Percentiles rank a stretch among this genome's conserved stretches.
These are phyloP conservation scores for Xylariaceae sp. DNA, from an alignment of 2,329 filamentous ascomycete genomes.

Conservation along the genomic window DNA sequence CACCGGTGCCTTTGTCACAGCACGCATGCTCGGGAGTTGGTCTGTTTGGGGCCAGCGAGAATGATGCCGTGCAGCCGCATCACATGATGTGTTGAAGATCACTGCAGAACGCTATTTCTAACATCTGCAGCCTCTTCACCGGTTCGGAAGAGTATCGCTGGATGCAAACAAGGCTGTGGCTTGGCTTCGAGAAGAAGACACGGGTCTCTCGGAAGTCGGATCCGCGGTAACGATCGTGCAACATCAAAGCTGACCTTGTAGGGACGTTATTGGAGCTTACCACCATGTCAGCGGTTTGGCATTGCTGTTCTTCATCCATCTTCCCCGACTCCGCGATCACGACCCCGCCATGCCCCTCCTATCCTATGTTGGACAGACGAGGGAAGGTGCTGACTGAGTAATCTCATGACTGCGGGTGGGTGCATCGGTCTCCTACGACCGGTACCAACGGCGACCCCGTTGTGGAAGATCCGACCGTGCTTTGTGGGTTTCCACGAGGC, in stretches of 20 bases:
- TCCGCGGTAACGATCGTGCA: slow-evolving; percentile 18
- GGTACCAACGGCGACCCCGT: too few species aligned
- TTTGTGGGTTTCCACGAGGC: too few species aligned
- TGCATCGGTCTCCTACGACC: too few species aligned
- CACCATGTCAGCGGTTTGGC: slow-evolving; percentile 9
- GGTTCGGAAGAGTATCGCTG: not conserved
- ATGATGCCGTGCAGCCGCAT: too few species aligned
- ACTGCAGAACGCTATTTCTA: too few species aligned
- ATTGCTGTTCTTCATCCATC: too few species aligned
- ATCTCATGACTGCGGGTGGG: slow-evolving; percentile 11
- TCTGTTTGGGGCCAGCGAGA: too few species aligned
- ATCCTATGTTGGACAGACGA: slow-evolving; percentile 11
- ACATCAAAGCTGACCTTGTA: slow-evolving; percentile 3
- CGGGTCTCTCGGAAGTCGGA: slow-evolving; percentile 16
- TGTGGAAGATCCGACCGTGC: too few species aligned
- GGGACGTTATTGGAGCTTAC: slow-evolving; percentile 9
- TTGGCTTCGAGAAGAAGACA: slow-evolving; percentile 13
- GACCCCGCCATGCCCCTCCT: slow-evolving; percentile 10
- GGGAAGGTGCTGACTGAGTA: slow-evolving; percentile 11
- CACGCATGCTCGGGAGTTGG: too few species aligned
- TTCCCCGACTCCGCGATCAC: too few species aligned
- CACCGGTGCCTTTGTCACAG: too few species aligned
- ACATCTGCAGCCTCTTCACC: not conserved
- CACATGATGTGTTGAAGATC: too few species aligned
- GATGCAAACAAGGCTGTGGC: slow-evolving; percentile 17